Evolutionary conservation across 805 yeast genomes (phyloP), one percentile per base, ranked within the genome.

Genomic region (Myxozyma neglecta): DNA sequence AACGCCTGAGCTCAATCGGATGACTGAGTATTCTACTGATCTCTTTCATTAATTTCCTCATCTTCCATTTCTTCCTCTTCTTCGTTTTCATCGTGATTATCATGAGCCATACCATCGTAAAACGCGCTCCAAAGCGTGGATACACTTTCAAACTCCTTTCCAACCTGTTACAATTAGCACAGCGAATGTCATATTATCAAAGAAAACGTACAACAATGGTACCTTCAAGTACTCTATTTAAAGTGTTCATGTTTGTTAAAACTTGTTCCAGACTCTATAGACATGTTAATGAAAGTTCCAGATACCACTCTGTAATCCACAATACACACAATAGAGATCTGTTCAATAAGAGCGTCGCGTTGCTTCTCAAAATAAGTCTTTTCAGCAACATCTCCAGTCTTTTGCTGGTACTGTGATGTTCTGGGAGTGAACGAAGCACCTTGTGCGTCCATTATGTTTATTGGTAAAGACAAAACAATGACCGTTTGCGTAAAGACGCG

Each of bases 91-190:
- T 58, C 65, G 44, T 47, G 58, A 24, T 18, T 36, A 11, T 64
- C 57, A 35, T 58, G 67, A 6, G 66, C 54, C 47, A 62, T 44
- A n/a, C 64, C 85, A 69, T 83, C 83, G 68, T 88, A 87, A 69
- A 88, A 87, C 42, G 80, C 80, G 39, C 80, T 76, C 96, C 96
- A 88, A 40, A 88, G 76, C n/a, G 79, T 75, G 2, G 91, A 82
- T 14, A 87, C 89, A 54, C 83, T 81, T 60, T 87, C 89, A 68
- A 88, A 88, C 62, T 87, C 92, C 69, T 85, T 84, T 1, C 94
- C 92, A 2, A 88, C 69, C 67, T 64, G 40, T 14, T 35, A 18
- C 10, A 29, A 8, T 37, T 18, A 49, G 43, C 43, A 18, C 13
- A 2, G 20, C 14, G 18, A 6, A 4, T n/a, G 20, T 24, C 24